Evolutionary conservation across 2,329 filamentous ascomycete genomes (phyloP).

Genomic region (Cercospora berteroae): DNA sequence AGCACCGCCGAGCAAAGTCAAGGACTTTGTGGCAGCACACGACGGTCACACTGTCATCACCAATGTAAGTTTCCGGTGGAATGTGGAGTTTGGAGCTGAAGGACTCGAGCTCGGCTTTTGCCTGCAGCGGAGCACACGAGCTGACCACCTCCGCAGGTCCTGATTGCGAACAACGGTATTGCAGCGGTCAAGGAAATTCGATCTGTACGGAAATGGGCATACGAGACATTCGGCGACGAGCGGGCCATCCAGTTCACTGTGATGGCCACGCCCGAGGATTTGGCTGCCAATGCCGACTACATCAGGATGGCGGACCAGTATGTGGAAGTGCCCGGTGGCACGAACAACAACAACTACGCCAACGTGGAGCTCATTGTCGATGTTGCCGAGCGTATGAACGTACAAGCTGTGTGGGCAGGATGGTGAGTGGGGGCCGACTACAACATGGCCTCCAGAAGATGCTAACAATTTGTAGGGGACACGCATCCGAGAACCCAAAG

Average conservation of each 20-base stretch:
- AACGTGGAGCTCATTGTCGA: slow-evolving; percentile 99
- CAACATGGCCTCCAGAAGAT: slow-evolving; percentile 1
- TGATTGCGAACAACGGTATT: slow-evolving; percentile 99
- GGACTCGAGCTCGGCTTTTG: slow-evolving; percentile 1
- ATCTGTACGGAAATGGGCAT: slow-evolving; percentile 99
- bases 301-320: slow-evolving; percentile 99
- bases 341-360: slow-evolving; percentile 99
- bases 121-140: slow-evolving; percentile 7
- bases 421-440: slow-evolving; percentile 61
- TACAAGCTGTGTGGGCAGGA: slow-evolving; percentile 98
- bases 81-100: neutral
- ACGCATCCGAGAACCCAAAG: slow-evolving; percentile 98
- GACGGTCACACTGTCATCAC: slow-evolving; percentile 98
- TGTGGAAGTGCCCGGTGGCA: slow-evolving; percentile 96
- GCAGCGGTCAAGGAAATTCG: slow-evolving; percentile 99
- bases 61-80: slow-evolving; percentile 65
- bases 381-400: slow-evolving; percentile 95
- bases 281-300: slow-evolving; percentile 97
- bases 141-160: slow-evolving; percentile 60
- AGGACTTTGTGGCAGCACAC: slow-evolving; percentile 88
- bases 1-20: slow-evolving; percentile 80
- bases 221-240: slow-evolving; percentile 99
- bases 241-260: slow-evolving; percentile 98
- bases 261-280: slow-evolving; percentile 98
- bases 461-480: slow-evolving; percentile 62